Evolutionary conservation across 805 yeast species (phyloP), one percentile per base, ranked within the genome.

Genomic region (Blastobotrys parvus): DNA sequence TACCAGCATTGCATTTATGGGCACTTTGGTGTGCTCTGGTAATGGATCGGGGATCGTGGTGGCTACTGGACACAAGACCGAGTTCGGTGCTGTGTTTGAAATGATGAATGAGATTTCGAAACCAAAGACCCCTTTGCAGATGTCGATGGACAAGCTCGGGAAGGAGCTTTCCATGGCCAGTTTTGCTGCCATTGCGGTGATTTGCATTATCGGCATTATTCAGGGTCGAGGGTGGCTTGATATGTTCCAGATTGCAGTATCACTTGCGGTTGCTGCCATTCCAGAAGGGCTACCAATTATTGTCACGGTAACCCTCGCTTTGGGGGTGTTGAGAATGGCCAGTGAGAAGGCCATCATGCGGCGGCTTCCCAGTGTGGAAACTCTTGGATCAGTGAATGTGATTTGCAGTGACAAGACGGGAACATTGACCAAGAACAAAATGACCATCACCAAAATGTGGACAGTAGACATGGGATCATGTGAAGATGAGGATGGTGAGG

Each of bases 231-330:
- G 84, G 7, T 89, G 97, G 96, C 72, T 92, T 45, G 97, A 92
- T 50, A 92, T 94, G 97, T 90, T 92, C 66, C 96, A 90, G 62
- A 88, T 92, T 45, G 86, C 96, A 1, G 99, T 92, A 7, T 88
- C 97, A 1, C 71, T 92, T 49, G 99, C 98, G 2, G 99, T 92
- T 16, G 99, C 99, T 40, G 98, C 98, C 3, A 92, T 92, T 54
- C 99, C 99, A 3, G 99, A 92, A 64, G 99, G 99, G 43, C 74
- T 92, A 52, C 98, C 99, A 0, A 92, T 92, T 56, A 92, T 92
- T 61, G 98, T 92, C 33, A 90, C 99, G 4, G 98, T 92, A 7
- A 92, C 98, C 0, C 70, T 92, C 49, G 99, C 98, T 0, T 70
- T 92, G 18, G 98, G 98, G 39, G 98, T 92, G 35, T 70, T 92